Percentiles rank a stretch among this genome's conserved stretches.
Evolutionary conservation across 345 rosid genomes (phyloP).

Genomic region (Salix purpurea): DNA sequence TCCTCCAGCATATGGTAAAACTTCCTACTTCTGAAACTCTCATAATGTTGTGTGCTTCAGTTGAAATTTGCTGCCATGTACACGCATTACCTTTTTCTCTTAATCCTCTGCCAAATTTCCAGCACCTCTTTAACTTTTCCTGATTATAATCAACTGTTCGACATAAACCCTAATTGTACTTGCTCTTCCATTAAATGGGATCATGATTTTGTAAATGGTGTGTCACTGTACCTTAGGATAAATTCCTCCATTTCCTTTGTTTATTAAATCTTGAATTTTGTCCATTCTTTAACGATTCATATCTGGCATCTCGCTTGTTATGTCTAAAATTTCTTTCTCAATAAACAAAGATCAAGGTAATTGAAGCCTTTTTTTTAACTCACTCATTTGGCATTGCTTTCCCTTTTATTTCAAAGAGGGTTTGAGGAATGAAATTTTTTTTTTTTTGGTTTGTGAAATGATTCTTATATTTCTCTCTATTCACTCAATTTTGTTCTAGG

Average conservation of each 20-base stretch:
- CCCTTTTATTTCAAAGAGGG: not conserved
- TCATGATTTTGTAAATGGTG: not conserved
- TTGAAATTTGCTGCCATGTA: not conserved
- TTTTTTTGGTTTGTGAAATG: not conserved
- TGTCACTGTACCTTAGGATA: not conserved
- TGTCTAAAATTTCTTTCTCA: not conserved
- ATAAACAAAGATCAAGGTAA: not conserved
- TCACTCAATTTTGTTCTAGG: not conserved
- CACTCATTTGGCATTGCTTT: not conserved
- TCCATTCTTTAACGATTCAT: not conserved
- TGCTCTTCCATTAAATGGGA: not conserved
- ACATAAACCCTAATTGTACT: not conserved
- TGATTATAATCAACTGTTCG: not conserved
- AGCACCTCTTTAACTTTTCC: not conserved
- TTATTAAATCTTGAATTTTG: not conserved
- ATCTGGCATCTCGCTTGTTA: not conserved
- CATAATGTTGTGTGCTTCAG: not conserved
- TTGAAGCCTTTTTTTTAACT: not conserved
- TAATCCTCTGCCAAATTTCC: not conserved
- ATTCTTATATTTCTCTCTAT: not conserved
- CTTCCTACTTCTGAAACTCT: not conserved
- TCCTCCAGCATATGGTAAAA: conserved; percentile 94
- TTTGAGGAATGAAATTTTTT: not conserved
- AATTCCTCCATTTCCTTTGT: not conserved
- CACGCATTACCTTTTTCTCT: not conserved